These are phyloP conservation scores for Ganoderma meredithae DNA, from an alignment of 1,284 basidiomycete genomes.

Conservation along the genomic window DNA sequence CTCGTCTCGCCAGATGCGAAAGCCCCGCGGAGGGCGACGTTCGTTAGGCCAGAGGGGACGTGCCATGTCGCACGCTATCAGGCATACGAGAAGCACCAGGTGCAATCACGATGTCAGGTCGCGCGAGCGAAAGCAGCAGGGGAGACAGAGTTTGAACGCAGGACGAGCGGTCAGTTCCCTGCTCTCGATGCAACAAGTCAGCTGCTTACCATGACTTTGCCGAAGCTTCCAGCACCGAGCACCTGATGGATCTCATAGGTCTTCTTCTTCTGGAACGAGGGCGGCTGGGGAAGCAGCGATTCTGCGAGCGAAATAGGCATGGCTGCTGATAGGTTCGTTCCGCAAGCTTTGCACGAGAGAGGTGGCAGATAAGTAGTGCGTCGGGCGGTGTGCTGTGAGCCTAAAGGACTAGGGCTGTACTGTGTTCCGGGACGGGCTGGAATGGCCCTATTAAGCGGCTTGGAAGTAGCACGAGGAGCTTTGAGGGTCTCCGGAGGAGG, in stretches of 20 bases:
- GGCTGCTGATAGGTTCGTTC: neutral
- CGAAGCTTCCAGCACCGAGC: constrained; percentile 85
- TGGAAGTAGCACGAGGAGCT: neutral
- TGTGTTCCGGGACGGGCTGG: constrained; percentile 3
- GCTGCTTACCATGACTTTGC: constrained; percentile 78
- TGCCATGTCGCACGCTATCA: constrained; percentile 73
- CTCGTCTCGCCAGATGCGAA: constrained; percentile 41
- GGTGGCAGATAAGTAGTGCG: neutral
- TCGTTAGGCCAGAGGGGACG: constrained; percentile 65
- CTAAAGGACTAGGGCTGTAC: constrained; percentile 12
- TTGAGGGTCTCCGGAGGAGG: constrained; percentile 2
- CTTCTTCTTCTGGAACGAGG: constrained; percentile 87
- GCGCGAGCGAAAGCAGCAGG: neutral
- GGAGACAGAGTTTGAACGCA: neutral
- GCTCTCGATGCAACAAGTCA: neutral
- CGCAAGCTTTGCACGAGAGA: neutral
- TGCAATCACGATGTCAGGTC: neutral
- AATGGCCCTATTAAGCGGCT: constrained; percentile 4
- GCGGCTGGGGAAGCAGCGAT: constrained; percentile 77
- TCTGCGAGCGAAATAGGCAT: constrained; percentile 48
- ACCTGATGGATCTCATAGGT: constrained; percentile 76
- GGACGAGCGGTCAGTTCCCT: neutral
- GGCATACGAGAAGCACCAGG: neutral
- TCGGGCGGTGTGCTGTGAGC: neutral
- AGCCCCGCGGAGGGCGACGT: constrained; percentile 65